Evolutionary conservation across 1,139 yeast species (phyloP).

Genomic region (Wickerhamomyces sp.): DNA sequence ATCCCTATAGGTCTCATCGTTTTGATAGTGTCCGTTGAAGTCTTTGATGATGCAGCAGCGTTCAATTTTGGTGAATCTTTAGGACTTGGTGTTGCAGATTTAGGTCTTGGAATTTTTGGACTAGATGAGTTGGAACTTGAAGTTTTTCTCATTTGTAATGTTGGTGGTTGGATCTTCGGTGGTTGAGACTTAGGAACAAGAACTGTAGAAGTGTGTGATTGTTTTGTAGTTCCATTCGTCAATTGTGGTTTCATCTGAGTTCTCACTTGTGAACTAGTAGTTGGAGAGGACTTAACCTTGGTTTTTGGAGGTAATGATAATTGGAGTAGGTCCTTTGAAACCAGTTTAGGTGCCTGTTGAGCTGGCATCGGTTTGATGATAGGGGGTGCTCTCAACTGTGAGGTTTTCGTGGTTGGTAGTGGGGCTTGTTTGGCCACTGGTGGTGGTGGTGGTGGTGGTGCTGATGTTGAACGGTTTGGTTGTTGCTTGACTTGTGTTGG

Average conservation of each 20-base stretch:
- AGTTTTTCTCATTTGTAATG: constrained; percentile 16
- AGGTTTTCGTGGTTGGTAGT: background rate
- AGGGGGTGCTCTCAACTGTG: background rate
- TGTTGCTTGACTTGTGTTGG: too few relatives aligned
- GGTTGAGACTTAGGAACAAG: background rate
- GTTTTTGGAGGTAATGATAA: background rate
- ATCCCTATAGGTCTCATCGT: too few relatives aligned
- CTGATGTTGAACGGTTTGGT: too few relatives aligned
- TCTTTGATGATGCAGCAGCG: background rate
- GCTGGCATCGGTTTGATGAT: background rate
- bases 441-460: background rate
- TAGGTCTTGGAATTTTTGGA: background rate
- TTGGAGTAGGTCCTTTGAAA: background rate
- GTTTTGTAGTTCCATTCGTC: background rate
- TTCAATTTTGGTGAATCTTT: background rate
- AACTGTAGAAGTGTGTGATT: background rate
- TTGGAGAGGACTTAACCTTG: background rate
- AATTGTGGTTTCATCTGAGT: too few relatives aligned
- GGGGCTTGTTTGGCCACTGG: background rate
- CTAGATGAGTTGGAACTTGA: background rate
- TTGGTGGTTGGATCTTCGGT: constrained; percentile 8
- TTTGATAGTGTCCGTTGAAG: background rate
- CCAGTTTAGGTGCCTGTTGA: background rate
- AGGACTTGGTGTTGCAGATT: background rate
- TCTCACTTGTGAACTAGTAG: too few relatives aligned